A percentile compares a stretch with the other conserved stretches of the same genome.
phyloP scores from a whole-genome alignment of 176 grass and related monocot species.

The Microstegium vimineum region DNA sequence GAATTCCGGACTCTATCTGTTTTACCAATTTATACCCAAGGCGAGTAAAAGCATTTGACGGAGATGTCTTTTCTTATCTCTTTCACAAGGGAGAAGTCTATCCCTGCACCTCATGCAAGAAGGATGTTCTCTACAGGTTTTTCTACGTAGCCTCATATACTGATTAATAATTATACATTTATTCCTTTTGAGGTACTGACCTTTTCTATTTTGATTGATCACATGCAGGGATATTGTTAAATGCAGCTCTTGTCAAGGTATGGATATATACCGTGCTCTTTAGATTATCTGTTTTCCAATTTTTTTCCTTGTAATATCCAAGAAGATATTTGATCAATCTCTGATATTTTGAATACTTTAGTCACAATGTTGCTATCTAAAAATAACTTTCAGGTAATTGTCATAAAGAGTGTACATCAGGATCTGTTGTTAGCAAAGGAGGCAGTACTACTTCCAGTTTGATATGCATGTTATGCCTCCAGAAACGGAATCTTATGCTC shows the following conservation, averaged over 20 bases:
- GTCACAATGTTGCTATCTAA: constrained; percentile 32
- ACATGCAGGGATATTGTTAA: constrained; percentile 59
- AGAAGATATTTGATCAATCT: constrained; percentile 6
- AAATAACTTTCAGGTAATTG: constrained; percentile 64
- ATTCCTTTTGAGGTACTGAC: constrained; percentile 25
- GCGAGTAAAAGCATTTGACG: constrained; percentile 25
- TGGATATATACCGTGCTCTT: constrained; percentile 14
- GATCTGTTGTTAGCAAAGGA: constrained; percentile 38
- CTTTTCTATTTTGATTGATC: constrained; percentile 37
- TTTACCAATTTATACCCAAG: constrained; percentile 43
- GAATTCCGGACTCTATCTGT: constrained; percentile 12
- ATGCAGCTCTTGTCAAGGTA: constrained; percentile 92
- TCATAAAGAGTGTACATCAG: constrained; percentile 65
- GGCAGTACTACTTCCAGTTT: constrained; percentile 34
- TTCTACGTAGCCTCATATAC: constrained; percentile 16
- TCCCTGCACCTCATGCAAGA: constrained; percentile 79
- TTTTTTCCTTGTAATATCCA: not conserved
- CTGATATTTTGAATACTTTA: constrained; percentile 1
- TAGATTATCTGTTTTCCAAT: not conserved
- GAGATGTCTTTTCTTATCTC: constrained; percentile 76
- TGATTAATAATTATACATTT: not conserved
- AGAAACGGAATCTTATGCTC: constrained; percentile 36
- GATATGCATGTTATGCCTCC: constrained; percentile 63
- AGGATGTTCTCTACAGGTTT: constrained; percentile 72
- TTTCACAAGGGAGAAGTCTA: constrained; percentile 60